Percentiles rank a stretch among this genome's conserved stretches.
These are phyloP conservation scores for Tulasnella sp. DNA, from an alignment of 768 basidiomycete genomes.

Conservation along the genomic window DNA sequence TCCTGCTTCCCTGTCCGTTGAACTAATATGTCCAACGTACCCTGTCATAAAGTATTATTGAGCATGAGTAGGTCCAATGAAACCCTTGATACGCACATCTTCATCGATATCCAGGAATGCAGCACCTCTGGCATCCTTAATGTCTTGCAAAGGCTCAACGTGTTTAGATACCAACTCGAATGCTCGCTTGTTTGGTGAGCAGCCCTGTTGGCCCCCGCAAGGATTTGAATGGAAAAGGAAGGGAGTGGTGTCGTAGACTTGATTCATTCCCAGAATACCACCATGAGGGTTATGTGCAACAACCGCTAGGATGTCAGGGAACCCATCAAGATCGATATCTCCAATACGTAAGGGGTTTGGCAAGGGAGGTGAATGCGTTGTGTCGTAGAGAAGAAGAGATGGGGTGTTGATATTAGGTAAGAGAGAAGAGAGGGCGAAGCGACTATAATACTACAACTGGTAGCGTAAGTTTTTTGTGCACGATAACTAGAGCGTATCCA, in stretches of 20 bases:
- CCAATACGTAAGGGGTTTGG: conserved; percentile 73
- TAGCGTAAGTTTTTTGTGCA: no score
- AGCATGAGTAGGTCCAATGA: background rate
- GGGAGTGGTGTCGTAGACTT: conserved; percentile 31
- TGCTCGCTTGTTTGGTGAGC: conserved; percentile 39
- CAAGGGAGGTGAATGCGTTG: conserved; percentile 47
- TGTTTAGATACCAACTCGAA: conserved; percentile 45
- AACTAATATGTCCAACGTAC: conserved; percentile 81
- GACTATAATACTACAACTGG: background rate
- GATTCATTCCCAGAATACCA: conserved; percentile 24
- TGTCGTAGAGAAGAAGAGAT: conserved; percentile 57
- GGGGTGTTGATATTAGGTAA: conserved; percentile 4
- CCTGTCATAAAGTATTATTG: conserved; percentile 36
- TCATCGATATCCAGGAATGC: conserved; percentile 89
- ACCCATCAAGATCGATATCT: conserved; percentile 88
- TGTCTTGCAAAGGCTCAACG: conserved; percentile 43
- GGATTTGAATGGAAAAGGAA: conserved; percentile 51
- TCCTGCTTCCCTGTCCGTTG: conserved; percentile 64
- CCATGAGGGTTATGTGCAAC: conserved; percentile 18
- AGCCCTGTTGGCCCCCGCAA: conserved; percentile 30
- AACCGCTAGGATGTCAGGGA: conserved; percentile 69
- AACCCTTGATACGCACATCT: conserved; percentile 49
- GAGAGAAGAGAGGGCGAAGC: background rate
- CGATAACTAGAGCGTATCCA: no score
- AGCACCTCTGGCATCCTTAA: conserved; percentile 68